These are phyloP conservation scores for Hanseniaspora taiwanica DNA, from an alignment of 805 yeast species.

Conservation along the genomic window DNA sequence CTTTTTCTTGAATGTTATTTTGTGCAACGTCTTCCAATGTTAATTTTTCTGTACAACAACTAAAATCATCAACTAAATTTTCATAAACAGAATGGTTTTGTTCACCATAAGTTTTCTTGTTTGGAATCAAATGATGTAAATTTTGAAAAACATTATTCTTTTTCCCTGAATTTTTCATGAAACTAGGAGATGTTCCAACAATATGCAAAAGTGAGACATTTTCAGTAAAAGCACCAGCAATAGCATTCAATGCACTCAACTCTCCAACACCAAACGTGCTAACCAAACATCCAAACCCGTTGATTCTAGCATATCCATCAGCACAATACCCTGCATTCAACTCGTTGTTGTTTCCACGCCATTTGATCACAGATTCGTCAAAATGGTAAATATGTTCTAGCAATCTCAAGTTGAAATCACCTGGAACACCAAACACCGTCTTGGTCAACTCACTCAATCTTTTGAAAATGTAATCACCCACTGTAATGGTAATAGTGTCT, in stretches of 20 bases:
- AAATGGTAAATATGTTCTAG: slow-evolving; percentile 53
- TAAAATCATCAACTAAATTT: slow-evolving; percentile 41
- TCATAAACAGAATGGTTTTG: slow-evolving; percentile 61
- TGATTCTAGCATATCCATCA: slow-evolving; percentile 71
- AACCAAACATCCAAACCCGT: slow-evolving; percentile 51
- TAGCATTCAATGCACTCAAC: slow-evolving; percentile 69
- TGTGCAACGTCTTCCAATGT: slow-evolving; percentile 24
- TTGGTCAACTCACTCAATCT: slow-evolving; percentile 45
- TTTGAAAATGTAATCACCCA: slow-evolving; percentile 54
- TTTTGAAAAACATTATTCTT: slow-evolving; percentile 54
- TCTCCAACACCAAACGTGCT: slow-evolving; percentile 85
- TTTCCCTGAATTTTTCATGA: slow-evolving; percentile 39
- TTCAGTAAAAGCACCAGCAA: slow-evolving; percentile 76
- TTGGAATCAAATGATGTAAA: slow-evolving; percentile 51
- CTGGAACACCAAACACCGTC: slow-evolving; percentile 67
- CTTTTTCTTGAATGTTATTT: slow-evolving; percentile 29
- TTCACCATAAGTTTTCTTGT: slow-evolving; percentile 25
- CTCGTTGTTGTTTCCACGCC: slow-evolving; percentile 84
- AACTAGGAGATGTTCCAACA: slow-evolving; percentile 45
- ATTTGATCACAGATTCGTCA: slow-evolving; percentile 19
- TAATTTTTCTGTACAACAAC: slow-evolving; percentile 40
- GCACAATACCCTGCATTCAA: slow-evolving; percentile 82
- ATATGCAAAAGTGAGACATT: slow-evolving; percentile 68
- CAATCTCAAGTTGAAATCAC: slow-evolving; percentile 57
- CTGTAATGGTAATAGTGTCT: slow-evolving; percentile 24